Evolutionary conservation across 177 flowering plant genomes (phyloP), one percentile per base, ranked within the genome.

Genomic region (Vitis hybrid): DNA sequence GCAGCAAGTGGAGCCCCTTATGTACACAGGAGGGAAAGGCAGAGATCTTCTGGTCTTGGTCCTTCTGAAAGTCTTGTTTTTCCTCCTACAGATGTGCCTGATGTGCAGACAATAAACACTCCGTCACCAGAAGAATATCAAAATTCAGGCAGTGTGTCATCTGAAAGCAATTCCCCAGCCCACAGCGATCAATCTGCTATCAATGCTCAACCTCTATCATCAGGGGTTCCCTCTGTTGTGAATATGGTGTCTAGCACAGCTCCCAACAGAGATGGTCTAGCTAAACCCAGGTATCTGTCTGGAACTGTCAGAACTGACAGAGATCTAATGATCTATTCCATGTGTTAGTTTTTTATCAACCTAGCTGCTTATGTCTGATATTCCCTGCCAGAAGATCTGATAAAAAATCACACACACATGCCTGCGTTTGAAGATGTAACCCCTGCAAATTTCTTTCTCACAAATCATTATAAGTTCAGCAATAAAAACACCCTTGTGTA

Each of bases 1-100:
- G 82, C 78, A 60, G 78, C 82, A 3, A 75, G 80, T 56, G 75
- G 85, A 78, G 76, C 82, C 50, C 87, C 77, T 53, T 76, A 78
- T 75, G 65, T 75, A 68, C 70, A 70, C 50, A 79, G 88, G 80
- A 84, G 85, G 75, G 81, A 75, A 58, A 80, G 84, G 70, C 82
- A 75, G 51, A 77, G 82, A 72, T 71, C 83, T 62, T 68, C 80
- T 62, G 84, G 75, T 11, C 2, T 76, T 19, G 78, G 72, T 65
- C 75, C 80, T 18, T 71, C 91, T 18, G 81, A 76, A 26, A 74
- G 68, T 56, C 60, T 68, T 67, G 67, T 65, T 45, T 78, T 69
- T 60, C 61, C 83, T 70, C 76, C 82, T 60, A 65, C 65, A 58
- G 63, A 79, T 68, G 70, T 48, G 48, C 68, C 77, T 70, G 65